Conservation (phyloP, 331 rosid genomes). For the Rosa hybrid region DNA sequence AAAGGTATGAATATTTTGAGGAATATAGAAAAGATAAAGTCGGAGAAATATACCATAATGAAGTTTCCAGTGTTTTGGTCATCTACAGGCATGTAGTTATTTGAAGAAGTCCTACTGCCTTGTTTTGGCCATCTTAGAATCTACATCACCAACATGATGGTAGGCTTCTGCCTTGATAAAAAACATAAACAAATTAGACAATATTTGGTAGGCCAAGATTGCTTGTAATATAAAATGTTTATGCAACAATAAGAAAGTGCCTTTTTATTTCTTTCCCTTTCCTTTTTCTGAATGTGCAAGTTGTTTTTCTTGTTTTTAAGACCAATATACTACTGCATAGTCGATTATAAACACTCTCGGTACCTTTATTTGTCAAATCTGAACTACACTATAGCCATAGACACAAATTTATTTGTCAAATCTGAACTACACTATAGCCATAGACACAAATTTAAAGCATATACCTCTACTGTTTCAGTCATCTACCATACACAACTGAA, state of each 20-base stretch:
- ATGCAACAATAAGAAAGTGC: background rate
- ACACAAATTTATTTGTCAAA: background rate
- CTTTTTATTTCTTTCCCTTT: background rate
- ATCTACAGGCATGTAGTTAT: constrained; percentile 71
- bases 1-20: background rate
- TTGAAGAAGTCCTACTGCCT: constrained; percentile 53
- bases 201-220: background rate
- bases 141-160: constrained; percentile 14
- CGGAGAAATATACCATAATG: constrained; percentile 62
- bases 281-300: too few species aligned
- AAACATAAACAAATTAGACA: background rate
- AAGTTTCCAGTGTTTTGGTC: constrained; percentile 98
- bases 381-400: background rate
- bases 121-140: constrained; percentile 43
- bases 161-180: constrained; percentile 6
- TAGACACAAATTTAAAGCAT: background rate
- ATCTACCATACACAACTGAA: background rate
- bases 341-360: background rate
- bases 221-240: background rate
- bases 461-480: background rate
- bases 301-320: background rate
- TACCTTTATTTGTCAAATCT: background rate
- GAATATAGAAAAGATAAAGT: constrained; percentile 8
- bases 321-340: background rate
- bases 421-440: background rate